Percentiles rank a stretch among this genome's conserved stretches.
These are phyloP conservation scores for Crassisporium funariophilum DNA, from an alignment of 768 basidiomycete species.

Conservation along the genomic window DNA sequence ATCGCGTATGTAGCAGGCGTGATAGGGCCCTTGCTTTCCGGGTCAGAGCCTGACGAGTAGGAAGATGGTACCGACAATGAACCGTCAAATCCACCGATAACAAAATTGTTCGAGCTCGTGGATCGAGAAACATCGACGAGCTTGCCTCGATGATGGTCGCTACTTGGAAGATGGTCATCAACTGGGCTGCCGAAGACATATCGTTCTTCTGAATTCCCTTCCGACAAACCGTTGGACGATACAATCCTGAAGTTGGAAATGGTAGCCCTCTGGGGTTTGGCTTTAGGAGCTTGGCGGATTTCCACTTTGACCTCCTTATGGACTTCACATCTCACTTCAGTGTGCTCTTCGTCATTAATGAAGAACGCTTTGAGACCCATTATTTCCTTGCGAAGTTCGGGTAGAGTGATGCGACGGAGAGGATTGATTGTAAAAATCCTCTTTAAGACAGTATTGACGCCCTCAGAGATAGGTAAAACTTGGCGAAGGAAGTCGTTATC, in stretches of 20 bases:
- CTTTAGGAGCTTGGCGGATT: neutral
- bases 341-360: constrained; percentile 47
- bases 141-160: neutral
- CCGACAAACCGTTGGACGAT: constrained; percentile 1
- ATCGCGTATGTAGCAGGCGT: constrained; percentile 47
- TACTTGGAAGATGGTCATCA: constrained; percentile 26
- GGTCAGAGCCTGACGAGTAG: constrained; percentile 26
- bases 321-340: neutral
- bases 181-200: constrained; percentile 39
- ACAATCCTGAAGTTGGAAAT: neutral
- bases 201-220: constrained; percentile 31
- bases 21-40: constrained; percentile 48
- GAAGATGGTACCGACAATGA: constrained; percentile 19
- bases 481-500: constrained; percentile 64
- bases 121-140: neutral
- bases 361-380: constrained; percentile 61
- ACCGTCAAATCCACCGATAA: constrained; percentile 15
- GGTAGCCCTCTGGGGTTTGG: neutral
- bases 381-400: constrained; percentile 60
- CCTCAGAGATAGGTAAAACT: constrained; percentile 73
- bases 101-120: constrained; percentile 15
- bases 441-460: constrained; percentile 67
- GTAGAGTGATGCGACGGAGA: constrained; percentile 58
- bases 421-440: constrained; percentile 74
- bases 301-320: neutral